phyloP scores from a whole-genome alignment of 192 early-diverging fungal species.

The Linnemannia exigua region DNA sequence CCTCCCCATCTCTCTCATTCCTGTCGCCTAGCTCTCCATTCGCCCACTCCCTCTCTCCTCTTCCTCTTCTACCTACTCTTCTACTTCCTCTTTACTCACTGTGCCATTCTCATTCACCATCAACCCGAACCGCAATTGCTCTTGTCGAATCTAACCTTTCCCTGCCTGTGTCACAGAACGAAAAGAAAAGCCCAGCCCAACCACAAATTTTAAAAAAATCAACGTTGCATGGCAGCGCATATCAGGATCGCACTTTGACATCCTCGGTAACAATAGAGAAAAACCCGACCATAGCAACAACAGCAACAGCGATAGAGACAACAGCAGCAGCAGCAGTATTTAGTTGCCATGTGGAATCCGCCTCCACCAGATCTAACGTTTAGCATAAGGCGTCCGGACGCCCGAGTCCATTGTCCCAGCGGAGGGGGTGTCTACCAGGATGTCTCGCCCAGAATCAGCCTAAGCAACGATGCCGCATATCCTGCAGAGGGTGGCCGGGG shows the following conservation, averaged over 20 bases:
- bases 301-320: background rate
- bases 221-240: slow-evolving; percentile 2
- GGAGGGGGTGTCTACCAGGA: slow-evolving; percentile 6
- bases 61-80: background rate
- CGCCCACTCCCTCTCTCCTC: background rate
- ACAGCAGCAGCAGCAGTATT: background rate
- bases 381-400: background rate
- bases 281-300: background rate
- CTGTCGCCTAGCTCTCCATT: background rate
- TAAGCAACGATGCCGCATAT: background rate
- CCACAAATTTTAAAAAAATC: background rate
- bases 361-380: slow-evolving; percentile 33
- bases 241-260: slow-evolving; percentile 1
- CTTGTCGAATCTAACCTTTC: background rate
- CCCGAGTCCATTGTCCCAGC: background rate
- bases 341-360: slow-evolving; percentile 46
- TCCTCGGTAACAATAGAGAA: background rate
- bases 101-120: background rate
- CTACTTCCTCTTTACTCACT: background rate
- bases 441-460: slow-evolving; percentile 16
- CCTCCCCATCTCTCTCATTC: background rate
- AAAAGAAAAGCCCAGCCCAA: background rate
- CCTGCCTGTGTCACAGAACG: background rate
- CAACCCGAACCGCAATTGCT: background rate
- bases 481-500: background rate